Evolutionary conservation across 768 basidiomycete species (phyloP).

Genomic region (Podaxis pistillaris): DNA sequence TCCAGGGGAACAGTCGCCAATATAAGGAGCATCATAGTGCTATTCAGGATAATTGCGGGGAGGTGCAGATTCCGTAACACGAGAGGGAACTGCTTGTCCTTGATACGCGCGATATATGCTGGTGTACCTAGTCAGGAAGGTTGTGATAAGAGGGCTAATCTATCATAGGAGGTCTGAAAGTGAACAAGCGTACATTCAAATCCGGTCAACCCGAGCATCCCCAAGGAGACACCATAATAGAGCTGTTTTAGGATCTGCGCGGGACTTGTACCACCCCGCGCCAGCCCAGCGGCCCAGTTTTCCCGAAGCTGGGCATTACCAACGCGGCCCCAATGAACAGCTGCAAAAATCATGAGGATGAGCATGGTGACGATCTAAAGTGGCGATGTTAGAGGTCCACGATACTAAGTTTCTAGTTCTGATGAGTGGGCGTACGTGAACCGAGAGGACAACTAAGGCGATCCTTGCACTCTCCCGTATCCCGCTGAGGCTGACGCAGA

Average conservation of each 20-base stretch:
- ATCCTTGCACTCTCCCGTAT: constrained; percentile 62
- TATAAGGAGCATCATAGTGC: constrained; percentile 55
- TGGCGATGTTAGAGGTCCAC: neutral
- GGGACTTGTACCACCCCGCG: constrained; percentile 28
- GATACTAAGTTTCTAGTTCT: neutral
- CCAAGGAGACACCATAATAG: constrained; percentile 68
- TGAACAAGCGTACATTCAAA: constrained; percentile 51
- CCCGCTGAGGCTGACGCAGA: constrained; percentile 53
- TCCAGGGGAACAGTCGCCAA: constrained; percentile 57
- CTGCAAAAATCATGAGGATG: constrained; percentile 47
- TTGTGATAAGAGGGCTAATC: neutral
- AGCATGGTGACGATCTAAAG: constrained; percentile 56
- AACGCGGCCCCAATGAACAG: constrained; percentile 47
- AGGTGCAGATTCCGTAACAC: constrained; percentile 67
- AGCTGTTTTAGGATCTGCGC: constrained; percentile 40
- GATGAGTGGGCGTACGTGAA: constrained; percentile 50
- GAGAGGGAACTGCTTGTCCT: constrained; percentile 49
- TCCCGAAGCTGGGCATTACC: constrained; percentile 47
- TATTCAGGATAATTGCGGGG: constrained; percentile 56
- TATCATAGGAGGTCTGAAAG: constrained; percentile 3
- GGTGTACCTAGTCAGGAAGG: constrained; percentile 44
- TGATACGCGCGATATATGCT: constrained; percentile 62
- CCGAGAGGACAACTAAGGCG: constrained; percentile 51
- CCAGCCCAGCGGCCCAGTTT: constrained; percentile 50
- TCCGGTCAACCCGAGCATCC: constrained; percentile 71